Conservation (phyloP, 768 basidiomycete genomes). For the Xanthoconium stramineum region DNA sequence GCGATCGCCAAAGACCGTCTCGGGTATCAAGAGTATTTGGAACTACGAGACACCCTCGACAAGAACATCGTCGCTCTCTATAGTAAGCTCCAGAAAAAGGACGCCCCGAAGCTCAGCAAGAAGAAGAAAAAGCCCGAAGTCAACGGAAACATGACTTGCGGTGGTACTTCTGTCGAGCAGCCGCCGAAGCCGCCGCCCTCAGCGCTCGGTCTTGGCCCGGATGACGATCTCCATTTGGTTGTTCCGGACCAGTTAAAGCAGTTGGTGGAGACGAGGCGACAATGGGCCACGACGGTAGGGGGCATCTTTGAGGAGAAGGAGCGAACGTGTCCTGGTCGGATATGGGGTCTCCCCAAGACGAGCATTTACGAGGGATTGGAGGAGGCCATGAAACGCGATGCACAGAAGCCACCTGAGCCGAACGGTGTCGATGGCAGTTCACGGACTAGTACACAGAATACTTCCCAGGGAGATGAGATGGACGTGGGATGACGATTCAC, state of each 20-base stretch:
- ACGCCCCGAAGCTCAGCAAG: conserved; percentile 61
- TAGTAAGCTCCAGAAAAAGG: conserved; percentile 80
- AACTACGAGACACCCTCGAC: conserved; percentile 81
- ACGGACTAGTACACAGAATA: conserved; percentile 39
- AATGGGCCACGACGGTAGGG: conserved; percentile 79
- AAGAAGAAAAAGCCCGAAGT: conserved; percentile 69
- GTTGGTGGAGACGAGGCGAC: conserved; percentile 69
- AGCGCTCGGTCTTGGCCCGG: conserved; percentile 64
- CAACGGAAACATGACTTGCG: conserved; percentile 32
- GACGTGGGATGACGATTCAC: conserved; percentile 52
- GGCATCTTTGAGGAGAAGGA: conserved; percentile 74
- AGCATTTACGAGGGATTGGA: conserved; percentile 78
- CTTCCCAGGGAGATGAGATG: conserved; percentile 59
- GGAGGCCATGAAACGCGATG: conserved; percentile 50
- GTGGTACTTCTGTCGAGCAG: conserved; percentile 32
- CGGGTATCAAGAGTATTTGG: conserved; percentile 89
- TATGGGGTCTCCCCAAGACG: conserved; percentile 72
- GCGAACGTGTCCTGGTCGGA: conserved; percentile 57
- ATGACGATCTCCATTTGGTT: conserved; percentile 59
- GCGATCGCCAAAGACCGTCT: conserved; percentile 81
- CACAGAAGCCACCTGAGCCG: conserved; percentile 24
- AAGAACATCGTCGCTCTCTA: conserved; percentile 74
- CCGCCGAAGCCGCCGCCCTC: conserved; percentile 63
- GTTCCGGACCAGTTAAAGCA: conserved; percentile 67
- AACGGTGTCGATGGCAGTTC: conserved; percentile 16